Percentiles rank a stretch among this genome's conserved stretches.
These are phyloP conservation scores for Rickenella mellea DNA, from an alignment of 768 basidiomycete species.

Conservation along the genomic window DNA sequence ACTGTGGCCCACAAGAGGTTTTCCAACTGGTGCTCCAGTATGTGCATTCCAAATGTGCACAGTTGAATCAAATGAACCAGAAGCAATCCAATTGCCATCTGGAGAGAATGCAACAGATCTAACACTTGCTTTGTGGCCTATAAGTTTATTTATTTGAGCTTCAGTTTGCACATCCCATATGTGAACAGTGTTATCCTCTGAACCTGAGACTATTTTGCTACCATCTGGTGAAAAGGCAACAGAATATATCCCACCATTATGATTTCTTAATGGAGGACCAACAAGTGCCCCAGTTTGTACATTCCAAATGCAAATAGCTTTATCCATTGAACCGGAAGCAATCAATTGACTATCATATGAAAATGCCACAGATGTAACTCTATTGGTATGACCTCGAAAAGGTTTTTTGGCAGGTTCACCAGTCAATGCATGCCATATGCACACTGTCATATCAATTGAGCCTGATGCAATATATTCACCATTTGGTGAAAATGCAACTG, in stretches of 20 bases:
- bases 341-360: neutral
- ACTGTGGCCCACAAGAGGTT: neutral
- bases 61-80: too few species aligned
- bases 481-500: neutral
- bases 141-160: too few species aligned
- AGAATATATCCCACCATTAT: slow-evolving; percentile 6
- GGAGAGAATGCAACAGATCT: too few species aligned
- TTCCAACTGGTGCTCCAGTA: neutral
- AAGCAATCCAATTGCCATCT: slow-evolving; percentile 3
- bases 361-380: too few species aligned
- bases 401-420: slow-evolving; percentile 1
- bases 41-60: too few species aligned
- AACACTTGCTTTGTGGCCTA: too few species aligned
- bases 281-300: neutral
- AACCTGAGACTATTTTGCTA: slow-evolving; percentile 8
- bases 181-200: slow-evolving; percentile 5
- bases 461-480: neutral
- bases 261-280: too few species aligned
- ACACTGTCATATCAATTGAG: neutral
- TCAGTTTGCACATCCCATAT: slow-evolving; percentile 7
- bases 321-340: slow-evolving; percentile 1
- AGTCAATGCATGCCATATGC: neutral
- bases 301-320: slow-evolving; percentile 5
- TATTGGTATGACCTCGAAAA: too few species aligned
- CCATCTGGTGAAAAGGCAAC: slow-evolving; percentile 9